phyloP scores from a whole-genome alignment of 192 early-diverging fungal genomes.

The Coemansia sp. region DNA sequence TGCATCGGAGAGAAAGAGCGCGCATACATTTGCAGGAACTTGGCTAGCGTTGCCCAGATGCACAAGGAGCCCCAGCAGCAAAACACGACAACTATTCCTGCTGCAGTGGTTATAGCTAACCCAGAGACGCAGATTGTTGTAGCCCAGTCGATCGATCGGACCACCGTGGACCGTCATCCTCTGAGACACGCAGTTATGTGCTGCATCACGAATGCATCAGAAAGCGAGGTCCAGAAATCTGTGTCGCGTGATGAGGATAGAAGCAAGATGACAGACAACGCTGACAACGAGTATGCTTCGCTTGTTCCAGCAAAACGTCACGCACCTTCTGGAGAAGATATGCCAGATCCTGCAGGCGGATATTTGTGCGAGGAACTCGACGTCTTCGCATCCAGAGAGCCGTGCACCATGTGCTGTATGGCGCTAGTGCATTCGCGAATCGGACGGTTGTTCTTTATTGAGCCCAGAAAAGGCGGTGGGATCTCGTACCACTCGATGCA shows the following conservation, averaged over 20 bases:
- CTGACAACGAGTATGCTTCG: background rate
- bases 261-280: background rate
- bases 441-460: slow-evolving; percentile 74
- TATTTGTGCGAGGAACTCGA: slow-evolving; percentile 87
- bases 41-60: background rate
- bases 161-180: slow-evolving; percentile 58
- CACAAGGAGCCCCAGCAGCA: background rate
- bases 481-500: slow-evolving; percentile 39
- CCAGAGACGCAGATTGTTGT: slow-evolving; percentile 54
- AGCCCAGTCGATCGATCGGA: slow-evolving; percentile 54
- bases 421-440: slow-evolving; percentile 92
- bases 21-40: slow-evolving; percentile 12
- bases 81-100: background rate
- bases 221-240: slow-evolving; percentile 51
- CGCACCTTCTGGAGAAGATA: background rate
- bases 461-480: slow-evolving; percentile 14
- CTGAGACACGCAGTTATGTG: slow-evolving; percentile 81
- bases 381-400: slow-evolving; percentile 78
- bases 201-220: slow-evolving; percentile 67
- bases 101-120: slow-evolving; percentile 43
- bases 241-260: background rate
- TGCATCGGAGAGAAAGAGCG: slow-evolving; percentile 15
- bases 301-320: background rate
- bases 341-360: background rate
- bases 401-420: slow-evolving; percentile 94